Conservation (phyloP, 2,329 filamentous ascomycete genomes). For the Fusarium metavorans region DNA sequence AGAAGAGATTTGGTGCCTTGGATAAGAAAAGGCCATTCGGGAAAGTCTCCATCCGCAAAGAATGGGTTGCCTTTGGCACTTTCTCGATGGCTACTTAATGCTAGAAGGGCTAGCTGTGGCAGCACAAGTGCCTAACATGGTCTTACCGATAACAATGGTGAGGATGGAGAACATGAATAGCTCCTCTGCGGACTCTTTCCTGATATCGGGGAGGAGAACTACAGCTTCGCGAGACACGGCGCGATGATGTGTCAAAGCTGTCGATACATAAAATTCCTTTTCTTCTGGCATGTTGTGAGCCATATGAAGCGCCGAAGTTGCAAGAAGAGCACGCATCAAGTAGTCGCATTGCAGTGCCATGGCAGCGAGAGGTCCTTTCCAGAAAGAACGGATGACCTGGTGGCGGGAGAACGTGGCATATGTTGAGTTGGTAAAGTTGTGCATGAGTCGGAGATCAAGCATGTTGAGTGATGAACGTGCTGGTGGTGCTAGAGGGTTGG, state of each 20-base stretch:
- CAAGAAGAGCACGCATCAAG: background rate
- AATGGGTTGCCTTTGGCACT: background rate
- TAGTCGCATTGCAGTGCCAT: background rate
- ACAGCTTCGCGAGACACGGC: background rate
- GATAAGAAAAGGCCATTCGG: background rate
- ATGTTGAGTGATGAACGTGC: background rate
- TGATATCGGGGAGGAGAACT: background rate
- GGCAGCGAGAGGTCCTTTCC: background rate
- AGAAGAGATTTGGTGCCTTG: background rate
- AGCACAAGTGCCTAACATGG: background rate
- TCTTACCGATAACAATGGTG: background rate
- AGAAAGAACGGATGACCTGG: background rate
- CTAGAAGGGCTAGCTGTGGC: background rate
- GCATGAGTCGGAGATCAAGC: background rate
- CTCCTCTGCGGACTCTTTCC: background rate
- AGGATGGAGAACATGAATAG: background rate
- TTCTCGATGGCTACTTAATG: background rate
- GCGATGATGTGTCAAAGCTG: background rate
- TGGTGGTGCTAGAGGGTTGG: background rate
- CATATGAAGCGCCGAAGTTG: background rate
- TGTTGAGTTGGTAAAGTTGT: background rate
- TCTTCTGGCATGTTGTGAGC: background rate
- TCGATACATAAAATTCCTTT: background rate
- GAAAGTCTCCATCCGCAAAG: background rate
- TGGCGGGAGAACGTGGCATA: background rate